Evolutionary conservation across 306 rosid genomes (phyloP), one percentile per base, ranked within the genome.

Genomic region (Cucumis hystrix): DNA sequence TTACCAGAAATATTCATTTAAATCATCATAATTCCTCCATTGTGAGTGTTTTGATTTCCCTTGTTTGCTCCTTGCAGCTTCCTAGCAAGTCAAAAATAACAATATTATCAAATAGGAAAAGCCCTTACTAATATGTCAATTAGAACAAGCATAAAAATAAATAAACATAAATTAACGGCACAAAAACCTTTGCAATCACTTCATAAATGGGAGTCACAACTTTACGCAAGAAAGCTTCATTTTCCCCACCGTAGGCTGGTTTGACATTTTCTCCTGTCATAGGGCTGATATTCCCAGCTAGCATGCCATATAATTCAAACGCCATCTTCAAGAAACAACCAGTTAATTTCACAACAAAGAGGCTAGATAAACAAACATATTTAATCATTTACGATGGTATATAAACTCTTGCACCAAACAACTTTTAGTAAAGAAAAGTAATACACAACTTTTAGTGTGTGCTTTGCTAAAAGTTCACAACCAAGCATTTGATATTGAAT

Each of bases 201-300:
- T 83, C 41, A 83, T 95, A 95, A 77, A 95, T 95, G 37, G 98
- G 98, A 78, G 97, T 95, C 61, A 95, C 97, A 79, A 95, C 97
- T 90, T 90, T 92, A 49, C 79, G 82, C 71, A 95, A 82, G 86
- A 90, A 95, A 74, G 97, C 96, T 85, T 95, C 98, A 69, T 89
- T 92, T 84, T 90, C 97, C 77, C 98, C 97, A 72, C 98, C 98
- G 87, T 95, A 95, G 43, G 98, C 98, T 70, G 98, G 98, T 82
- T 95, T 92, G 75, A 95, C 87, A 81, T 92, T 95, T 84, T 95
- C 98, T 54, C 98, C 98, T 10, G 98, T 92, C 97, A 89, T 86
- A 78, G 98, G 97, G 85, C 98, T 95, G 33, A 95, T 96, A 80
- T 92, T 95, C 81, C 98, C 97, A 81, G 98, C 97, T 79, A 95